Conservation (phyloP, 192 early-diverging fungal genomes). For the Lobosporangium transversale region DNA sequence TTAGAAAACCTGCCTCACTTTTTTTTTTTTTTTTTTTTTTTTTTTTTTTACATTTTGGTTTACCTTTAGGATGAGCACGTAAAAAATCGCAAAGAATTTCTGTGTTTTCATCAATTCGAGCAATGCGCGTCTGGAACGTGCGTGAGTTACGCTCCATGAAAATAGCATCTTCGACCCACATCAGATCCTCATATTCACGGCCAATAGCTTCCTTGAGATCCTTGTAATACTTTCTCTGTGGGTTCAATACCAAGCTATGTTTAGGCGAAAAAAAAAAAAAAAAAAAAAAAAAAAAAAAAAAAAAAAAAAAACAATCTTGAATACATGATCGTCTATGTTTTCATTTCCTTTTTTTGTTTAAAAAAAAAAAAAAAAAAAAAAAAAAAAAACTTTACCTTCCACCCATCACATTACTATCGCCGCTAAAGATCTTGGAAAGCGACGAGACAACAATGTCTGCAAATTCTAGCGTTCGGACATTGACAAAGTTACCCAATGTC, state of each 20-base stretch:
- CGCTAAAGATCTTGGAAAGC: slow-evolving; percentile 94
- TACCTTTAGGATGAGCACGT: slow-evolving; percentile 74
- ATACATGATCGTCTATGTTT: background rate
- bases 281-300: background rate
- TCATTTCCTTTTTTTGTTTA: background rate
- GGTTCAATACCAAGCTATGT: slow-evolving; percentile 79
- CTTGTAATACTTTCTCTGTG: slow-evolving; percentile 65
- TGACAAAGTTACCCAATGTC: slow-evolving; percentile 94
- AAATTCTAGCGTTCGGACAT: slow-evolving; percentile 79
- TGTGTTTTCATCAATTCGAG: slow-evolving; percentile 81
- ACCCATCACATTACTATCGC: slow-evolving; percentile 98
- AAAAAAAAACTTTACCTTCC: slow-evolving; percentile 71
- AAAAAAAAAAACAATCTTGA: too few species aligned
- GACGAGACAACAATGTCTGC: slow-evolving; percentile 92
- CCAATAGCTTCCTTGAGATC: slow-evolving; percentile 64
- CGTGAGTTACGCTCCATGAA: slow-evolving; percentile 96
- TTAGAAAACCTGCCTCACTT: too few species aligned
- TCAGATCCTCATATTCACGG: slow-evolving; percentile 77
- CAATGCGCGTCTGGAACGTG: slow-evolving; percentile 79
- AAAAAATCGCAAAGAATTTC: slow-evolving; percentile 81
- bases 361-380: slow-evolving; percentile 6
- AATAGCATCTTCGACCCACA: slow-evolving; percentile 95
- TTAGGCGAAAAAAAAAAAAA: background rate
- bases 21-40: too few species aligned
- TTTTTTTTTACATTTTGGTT: background rate